Conservation (phyloP, 2,329 filamentous ascomycete species). For the Pseudonectria foliicola region DNA sequence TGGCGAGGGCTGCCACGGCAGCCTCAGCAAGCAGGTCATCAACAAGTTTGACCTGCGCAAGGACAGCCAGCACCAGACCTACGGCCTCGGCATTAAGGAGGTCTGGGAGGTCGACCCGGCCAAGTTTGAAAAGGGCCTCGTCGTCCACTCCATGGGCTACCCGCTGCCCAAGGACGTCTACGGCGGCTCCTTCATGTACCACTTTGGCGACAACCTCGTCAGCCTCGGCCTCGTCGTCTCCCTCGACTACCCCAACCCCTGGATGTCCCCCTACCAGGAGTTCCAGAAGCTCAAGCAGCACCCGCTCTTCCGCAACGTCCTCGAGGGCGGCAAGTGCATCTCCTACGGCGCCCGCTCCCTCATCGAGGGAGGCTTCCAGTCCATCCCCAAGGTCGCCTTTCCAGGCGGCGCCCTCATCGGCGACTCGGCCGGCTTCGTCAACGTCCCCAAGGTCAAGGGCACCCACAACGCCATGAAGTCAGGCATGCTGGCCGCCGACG, state of each 20-base stretch:
- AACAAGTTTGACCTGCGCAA: slow-evolving; percentile 87
- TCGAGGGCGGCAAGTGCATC: slow-evolving; percentile 97
- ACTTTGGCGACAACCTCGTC: slow-evolving; percentile 96
- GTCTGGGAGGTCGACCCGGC: slow-evolving; percentile 94
- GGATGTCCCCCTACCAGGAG: slow-evolving; percentile 89
- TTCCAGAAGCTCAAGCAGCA: slow-evolving; percentile 99
- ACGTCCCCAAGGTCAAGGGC: slow-evolving; percentile 97
- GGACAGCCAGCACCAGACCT: slow-evolving; percentile 90
- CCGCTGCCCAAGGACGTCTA: slow-evolving; percentile 84
- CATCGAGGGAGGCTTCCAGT: slow-evolving; percentile 94
- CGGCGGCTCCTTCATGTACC: slow-evolving; percentile 98
- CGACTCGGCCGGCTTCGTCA: slow-evolving; percentile 93
- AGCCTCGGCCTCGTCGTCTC: slow-evolving; percentile 86
- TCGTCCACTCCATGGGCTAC: slow-evolving; percentile 89
- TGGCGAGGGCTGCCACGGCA: slow-evolving; percentile 92
- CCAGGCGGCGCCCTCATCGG: slow-evolving; percentile 93
- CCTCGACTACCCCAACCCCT: slow-evolving; percentile 93
- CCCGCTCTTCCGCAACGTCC: slow-evolving; percentile 74
- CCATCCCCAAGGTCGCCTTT: slow-evolving; percentile 94
- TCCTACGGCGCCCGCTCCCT: slow-evolving; percentile 90
- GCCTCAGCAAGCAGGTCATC: slow-evolving; percentile 87
- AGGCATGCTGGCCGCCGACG: slow-evolving; percentile 92
- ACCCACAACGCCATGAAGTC: slow-evolving; percentile 98
- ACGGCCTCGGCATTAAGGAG: slow-evolving; percentile 90
- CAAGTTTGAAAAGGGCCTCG: slow-evolving; percentile 81